phyloP scores from a whole-genome alignment of 768 basidiomycete species.

The Boletus reticuloceps region DNA sequence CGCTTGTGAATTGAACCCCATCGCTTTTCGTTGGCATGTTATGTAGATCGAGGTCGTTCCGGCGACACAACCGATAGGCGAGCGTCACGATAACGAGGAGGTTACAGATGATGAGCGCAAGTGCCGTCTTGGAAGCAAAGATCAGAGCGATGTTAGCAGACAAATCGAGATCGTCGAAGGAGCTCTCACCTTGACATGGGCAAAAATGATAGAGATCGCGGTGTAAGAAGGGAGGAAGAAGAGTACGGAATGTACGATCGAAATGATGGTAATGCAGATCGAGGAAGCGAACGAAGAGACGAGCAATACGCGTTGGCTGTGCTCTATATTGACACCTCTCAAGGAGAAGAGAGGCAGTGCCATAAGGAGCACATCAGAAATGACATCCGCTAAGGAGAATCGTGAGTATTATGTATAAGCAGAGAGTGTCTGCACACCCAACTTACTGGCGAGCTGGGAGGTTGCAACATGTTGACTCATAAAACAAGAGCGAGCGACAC shows the following conservation, averaged over 20 bases:
- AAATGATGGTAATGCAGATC: conserved; percentile 10
- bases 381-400: conserved; percentile 5
- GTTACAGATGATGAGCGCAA: conserved; percentile 12
- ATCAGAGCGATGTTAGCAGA: no score
- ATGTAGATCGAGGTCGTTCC: background rate
- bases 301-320: background rate
- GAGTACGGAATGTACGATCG: conserved; percentile 6
- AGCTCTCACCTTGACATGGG: conserved; percentile 7
- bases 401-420: background rate
- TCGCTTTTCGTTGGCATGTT: background rate
- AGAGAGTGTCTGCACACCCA: background rate
- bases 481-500: background rate
- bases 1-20: no score
- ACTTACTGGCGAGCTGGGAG: conserved; percentile 2
- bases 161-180: no score
- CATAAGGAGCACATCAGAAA: conserved; percentile 9
- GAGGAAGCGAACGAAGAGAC: conserved; percentile 10
- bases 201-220: background rate
- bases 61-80: conserved; percentile 5
- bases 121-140: conserved; percentile 6
- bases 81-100: conserved; percentile 9
- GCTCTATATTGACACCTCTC: conserved; percentile 1
- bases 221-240: background rate
- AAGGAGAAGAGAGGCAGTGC: background rate
- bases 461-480: no score